phyloP scores from a whole-genome alignment of 345 rosid genomes.

The Draba incana region DNA sequence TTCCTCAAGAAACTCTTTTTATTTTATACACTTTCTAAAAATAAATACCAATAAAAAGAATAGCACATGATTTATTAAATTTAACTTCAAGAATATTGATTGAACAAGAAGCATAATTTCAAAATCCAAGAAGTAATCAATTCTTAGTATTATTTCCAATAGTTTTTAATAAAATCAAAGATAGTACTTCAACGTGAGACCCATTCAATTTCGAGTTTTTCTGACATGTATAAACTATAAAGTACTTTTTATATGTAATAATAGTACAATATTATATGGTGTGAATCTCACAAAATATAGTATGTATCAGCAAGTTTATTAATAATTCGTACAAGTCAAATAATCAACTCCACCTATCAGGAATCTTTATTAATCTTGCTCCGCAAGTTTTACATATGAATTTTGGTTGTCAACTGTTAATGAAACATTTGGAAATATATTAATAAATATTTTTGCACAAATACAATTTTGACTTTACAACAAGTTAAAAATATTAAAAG shows the following conservation, averaged over 20 bases:
- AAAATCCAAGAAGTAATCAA: too few relatives aligned
- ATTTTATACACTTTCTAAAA: background rate
- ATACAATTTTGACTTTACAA: conserved; percentile 29
- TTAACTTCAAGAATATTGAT: too few relatives aligned
- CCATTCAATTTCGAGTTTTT: too few relatives aligned
- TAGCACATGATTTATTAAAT: too few relatives aligned
- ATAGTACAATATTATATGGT: conserved; percentile 9
- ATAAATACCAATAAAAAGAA: background rate
- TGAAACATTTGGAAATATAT: conserved; percentile 7
- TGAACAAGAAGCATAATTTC: too few relatives aligned
- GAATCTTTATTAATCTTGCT: conserved; percentile 35
- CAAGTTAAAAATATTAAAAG: conserved; percentile 2
- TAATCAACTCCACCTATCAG: conserved; percentile 29
- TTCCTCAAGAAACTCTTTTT: too few relatives aligned
- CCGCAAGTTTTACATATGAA: conserved; percentile 25
- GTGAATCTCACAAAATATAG: conserved; percentile 16
- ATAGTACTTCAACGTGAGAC: too few relatives aligned
- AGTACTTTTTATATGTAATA: background rate
- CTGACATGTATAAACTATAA: too few relatives aligned
- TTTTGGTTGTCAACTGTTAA: conserved; percentile 20
- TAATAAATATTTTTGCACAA: background rate
- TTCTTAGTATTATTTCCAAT: too few relatives aligned
- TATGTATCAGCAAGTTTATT: background rate
- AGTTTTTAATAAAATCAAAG: too few relatives aligned
- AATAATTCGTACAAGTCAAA: conserved; percentile 19